Evolutionary conservation across 805 yeast genomes (phyloP), one percentile per base, ranked within the genome.

Genomic region (Hagleromyces aurorensis): DNA sequence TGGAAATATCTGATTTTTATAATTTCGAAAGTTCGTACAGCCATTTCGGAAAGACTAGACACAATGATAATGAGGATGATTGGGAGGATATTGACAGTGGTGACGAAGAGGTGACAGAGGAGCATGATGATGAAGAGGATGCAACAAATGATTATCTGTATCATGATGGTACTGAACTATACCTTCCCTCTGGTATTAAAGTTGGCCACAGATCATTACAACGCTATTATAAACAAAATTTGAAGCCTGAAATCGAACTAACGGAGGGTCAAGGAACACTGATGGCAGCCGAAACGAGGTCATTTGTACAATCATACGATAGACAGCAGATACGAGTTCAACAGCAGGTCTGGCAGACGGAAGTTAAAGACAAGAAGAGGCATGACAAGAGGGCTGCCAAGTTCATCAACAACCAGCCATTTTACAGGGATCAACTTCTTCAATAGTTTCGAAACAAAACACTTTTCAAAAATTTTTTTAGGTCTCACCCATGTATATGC

Each of bases 1-100:
- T 84, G 34, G 98, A 91, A 56, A 72, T 89, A 12, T 77, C 94
- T 0, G 94, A 86, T 33, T 91, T 83, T 49, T 91, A 89, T 52
- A 96, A 91, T 53, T 91, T 87, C 63, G 64, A 77, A 2, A 69
- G 83, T 2, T 72, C 94, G 3, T 89, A 87, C 50, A 45, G 44
- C 13, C 42, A 38, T 8, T 38, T 38, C 8, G 39, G 34, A 6
- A 27, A 32, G 7, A 32, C 30, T 19, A 24, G 19, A 16, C 34
- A 25, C 22, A 64, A 48, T 3, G 53, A 31, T 6, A 42, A 50
- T 13, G 65, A 57, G 2, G 63, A 50, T 7, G 60, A 55, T 21
- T 52, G 52, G 43, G 62, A 55, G 30, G 68, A 58, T 16, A 60
- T 51, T 21, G 62, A 51, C 4, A 56, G 40, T 19, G 59, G 38